Evolutionary conservation across 148 eudicot genomes (phyloP).

Genomic region (Diospyros lotus): DNA sequence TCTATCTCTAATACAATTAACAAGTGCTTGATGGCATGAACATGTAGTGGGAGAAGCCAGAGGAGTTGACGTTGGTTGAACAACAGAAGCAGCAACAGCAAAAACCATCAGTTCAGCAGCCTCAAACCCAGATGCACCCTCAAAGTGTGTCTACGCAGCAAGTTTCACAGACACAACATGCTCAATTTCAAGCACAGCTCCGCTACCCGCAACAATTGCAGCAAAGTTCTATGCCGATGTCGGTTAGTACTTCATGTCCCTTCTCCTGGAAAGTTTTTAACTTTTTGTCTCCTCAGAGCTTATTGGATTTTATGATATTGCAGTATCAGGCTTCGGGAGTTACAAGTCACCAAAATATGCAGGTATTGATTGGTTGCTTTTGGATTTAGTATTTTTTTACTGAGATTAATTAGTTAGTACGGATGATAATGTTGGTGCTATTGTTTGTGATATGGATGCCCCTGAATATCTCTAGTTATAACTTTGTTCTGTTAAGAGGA

Average conservation of each 20-base stretch:
- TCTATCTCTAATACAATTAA: background rate
- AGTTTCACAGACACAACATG: slow-evolving; percentile 48
- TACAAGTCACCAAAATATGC: too few species aligned
- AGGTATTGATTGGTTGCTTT: too few species aligned
- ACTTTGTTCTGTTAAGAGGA: too few species aligned
- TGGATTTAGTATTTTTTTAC: too few species aligned
- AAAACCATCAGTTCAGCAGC: slow-evolving; percentile 43
- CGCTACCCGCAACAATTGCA: slow-evolving; percentile 47
- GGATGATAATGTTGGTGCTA: too few species aligned
- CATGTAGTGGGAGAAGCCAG: slow-evolving; percentile 86
- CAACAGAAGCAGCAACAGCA: slow-evolving; percentile 20
- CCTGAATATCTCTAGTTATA: too few species aligned
- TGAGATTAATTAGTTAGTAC: too few species aligned
- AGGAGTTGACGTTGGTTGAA: slow-evolving; percentile 57
- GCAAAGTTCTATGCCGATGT: slow-evolving; percentile 40
- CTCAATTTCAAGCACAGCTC: slow-evolving; percentile 31
- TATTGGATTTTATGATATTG: slow-evolving; percentile 15
- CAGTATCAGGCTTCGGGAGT: slow-evolving; percentile 46
- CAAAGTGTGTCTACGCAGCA: slow-evolving; percentile 46
- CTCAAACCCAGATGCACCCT: slow-evolving; percentile 41
- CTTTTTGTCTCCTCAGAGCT: background rate
- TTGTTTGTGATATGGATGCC: too few species aligned
- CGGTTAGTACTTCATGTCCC: slow-evolving; percentile 29
- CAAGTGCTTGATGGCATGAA: slow-evolving; percentile 11
- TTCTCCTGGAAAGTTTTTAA: background rate